Evolutionary conservation across 495 filamentous ascomycete genomes (phyloP).

Genomic region (Podospora anserina): DNA sequence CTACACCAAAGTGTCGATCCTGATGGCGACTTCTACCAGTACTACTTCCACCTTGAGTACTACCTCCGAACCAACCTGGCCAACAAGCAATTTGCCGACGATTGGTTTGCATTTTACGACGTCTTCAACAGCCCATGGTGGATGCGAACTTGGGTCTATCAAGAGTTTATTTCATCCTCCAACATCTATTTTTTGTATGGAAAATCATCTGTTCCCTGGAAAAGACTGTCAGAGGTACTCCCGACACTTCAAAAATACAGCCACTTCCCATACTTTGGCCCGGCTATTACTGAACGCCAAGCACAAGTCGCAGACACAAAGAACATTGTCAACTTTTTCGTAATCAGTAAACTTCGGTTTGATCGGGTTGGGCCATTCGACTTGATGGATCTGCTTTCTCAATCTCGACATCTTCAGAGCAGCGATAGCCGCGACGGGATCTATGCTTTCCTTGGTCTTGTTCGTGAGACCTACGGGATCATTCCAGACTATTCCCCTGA

Average conservation of each 20-base stretch:
- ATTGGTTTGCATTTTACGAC: conserved; percentile 11
- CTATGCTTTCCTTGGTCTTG: conserved; percentile 14
- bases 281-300: neutral
- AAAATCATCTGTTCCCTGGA: conserved; percentile 9
- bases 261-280: neutral
- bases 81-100: conserved; percentile 1
- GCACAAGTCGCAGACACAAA: neutral
- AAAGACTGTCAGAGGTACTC: conserved; percentile 8
- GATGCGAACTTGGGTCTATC: conserved; percentile 17
- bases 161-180: conserved; percentile 16
- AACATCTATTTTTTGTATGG: conserved; percentile 9
- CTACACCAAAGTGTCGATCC: conserved; percentile 8
- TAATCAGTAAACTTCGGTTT: conserved; percentile 11
- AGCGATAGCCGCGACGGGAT: conserved; percentile 10
- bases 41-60: conserved; percentile 10
- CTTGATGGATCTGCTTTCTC: conserved; percentile 11
- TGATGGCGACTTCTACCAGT: conserved; percentile 8
- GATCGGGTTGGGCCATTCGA: conserved; percentile 9
- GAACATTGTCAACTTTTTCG: conserved; percentile 6
- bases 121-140: conserved; percentile 17
- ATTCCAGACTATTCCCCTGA: conserved; percentile 6
- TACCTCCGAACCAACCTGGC: conserved; percentile 6
- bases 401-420: conserved; percentile 1
- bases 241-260: conserved; percentile 15
- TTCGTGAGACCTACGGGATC: conserved; percentile 9